Evolutionary conservation across 2,329 filamentous ascomycete species (phyloP), one percentile per base, ranked within the genome.

Genomic region (Penicillium sp.): DNA sequence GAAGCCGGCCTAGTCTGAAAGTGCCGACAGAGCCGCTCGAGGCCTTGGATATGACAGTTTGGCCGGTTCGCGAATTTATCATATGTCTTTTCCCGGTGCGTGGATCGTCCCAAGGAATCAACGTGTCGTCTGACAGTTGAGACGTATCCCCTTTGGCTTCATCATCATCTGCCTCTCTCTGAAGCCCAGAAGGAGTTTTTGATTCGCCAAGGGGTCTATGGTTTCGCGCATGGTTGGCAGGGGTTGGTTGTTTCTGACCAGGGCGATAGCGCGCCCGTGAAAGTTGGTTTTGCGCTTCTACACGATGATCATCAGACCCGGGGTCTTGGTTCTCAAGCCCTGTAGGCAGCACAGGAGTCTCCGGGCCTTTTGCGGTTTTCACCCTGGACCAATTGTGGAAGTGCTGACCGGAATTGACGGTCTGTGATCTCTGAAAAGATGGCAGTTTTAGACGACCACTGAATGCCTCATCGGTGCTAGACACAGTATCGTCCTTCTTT

Each of bases 61-160:
- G 61, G 4, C 67, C 64, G 7, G 61, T 68, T 11, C 59, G 57
- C 19, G 57, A 53, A 39, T 64, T 65, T 20, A 67, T 53, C 28
- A 56, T 41, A 17, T 65, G 53, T 7, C 46, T 53, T 30, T 56
- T 37, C 29, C 73, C 40, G 1, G 79, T 85, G 7, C 64, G 54
- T 0, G 83, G 81, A 51, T 88, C 78, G 1, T 68, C 70, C 84
- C 84, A 88, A 7, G 53, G 39, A 15, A 64, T 51, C 25, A 58
- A 57, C 33, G 20, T 35, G 33, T 58, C 54, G 5, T 33, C 20
- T 4, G 41, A 19, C 1, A 36, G 4, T 15, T 25, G 14, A 14
- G 32, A 19, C 3, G 18, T 25, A 26, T 28, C 17, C 1, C 27
- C 14, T 25, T 13, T 9, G 8, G 11, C 33, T 21, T 13, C 15